phyloP scores from a whole-genome alignment of 2,329 filamentous ascomycete genomes.

The Phyllosticta citrichinensis region DNA sequence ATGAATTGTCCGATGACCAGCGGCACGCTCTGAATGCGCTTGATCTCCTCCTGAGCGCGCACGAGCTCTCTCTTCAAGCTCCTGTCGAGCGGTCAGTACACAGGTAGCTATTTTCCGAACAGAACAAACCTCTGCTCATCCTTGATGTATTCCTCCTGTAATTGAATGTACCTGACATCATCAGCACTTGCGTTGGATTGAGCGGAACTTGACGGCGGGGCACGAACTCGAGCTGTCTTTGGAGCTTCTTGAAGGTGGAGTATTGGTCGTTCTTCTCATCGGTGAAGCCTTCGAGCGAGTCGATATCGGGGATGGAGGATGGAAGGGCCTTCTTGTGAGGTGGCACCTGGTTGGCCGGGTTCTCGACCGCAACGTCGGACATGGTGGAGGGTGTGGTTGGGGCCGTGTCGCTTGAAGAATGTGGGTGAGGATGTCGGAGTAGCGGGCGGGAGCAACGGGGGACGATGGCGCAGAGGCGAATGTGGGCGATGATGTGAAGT shows the following conservation, averaged over 20 bases:
- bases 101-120: not conserved
- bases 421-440: not conserved
- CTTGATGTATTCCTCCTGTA: conserved; percentile 99
- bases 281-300: conserved; percentile 74
- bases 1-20: conserved; percentile 98
- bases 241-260: conserved; percentile 88
- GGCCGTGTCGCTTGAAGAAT: not conserved
- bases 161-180: conserved; percentile 66
- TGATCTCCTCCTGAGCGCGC: conserved; percentile 97
- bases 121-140: conserved; percentile 77
- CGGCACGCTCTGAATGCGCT: conserved; percentile 96
- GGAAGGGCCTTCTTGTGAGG: conserved; percentile 73
- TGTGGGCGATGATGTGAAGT: not conserved
- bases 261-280: conserved; percentile 86
- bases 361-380: conserved; percentile 83
- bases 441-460: not conserved
- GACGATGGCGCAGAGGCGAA: not conserved
- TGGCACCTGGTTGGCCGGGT: conserved; percentile 59
- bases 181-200: conserved; percentile 16
- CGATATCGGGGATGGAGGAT: conserved; percentile 77
- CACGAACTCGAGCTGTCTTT: conserved; percentile 83
- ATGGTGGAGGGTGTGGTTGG: conserved; percentile 40
- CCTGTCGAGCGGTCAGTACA: conserved; percentile 34
- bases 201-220: not conserved
- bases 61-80: conserved; percentile 96